Evolutionary conservation across 75 land plant species (phyloP).

Genomic region (Pinus taeda): DNA sequence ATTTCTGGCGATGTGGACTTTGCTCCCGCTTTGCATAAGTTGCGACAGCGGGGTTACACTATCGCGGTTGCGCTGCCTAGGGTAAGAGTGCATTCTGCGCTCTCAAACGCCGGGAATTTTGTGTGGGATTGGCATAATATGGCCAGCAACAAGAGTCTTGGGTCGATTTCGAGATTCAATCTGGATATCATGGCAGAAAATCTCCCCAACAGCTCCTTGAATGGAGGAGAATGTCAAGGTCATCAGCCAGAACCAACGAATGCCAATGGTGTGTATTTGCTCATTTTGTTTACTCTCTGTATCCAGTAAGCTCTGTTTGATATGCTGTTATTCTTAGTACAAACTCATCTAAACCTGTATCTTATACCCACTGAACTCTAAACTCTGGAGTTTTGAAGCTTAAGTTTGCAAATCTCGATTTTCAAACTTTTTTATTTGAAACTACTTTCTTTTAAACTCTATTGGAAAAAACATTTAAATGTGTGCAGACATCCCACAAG

Average conservation of each 20-base stretch:
- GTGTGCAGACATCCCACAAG: no score
- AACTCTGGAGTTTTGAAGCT: no score
- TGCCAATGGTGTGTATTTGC: constrained; percentile 20
- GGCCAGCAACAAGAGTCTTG: constrained; percentile 67
- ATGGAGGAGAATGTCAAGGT: constrained; percentile 42
- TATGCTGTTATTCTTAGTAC: neutral
- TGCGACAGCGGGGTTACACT: constrained; percentile 84
- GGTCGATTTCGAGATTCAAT: constrained; percentile 25
- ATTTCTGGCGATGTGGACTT: constrained; percentile 92
- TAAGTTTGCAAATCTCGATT: no score
- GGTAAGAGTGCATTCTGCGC: constrained; percentile 60
- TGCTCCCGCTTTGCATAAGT: constrained; percentile 83
- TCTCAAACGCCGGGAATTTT: constrained; percentile 68
- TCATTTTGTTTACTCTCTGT: neutral
- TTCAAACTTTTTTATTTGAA: no score
- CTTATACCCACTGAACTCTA: no score
- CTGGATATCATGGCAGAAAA: constrained; percentile 10
- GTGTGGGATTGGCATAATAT: constrained; percentile 93
- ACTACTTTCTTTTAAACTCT: no score
- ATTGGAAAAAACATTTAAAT: no score
- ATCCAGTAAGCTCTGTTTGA: neutral
- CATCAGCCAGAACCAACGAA: constrained; percentile 22
- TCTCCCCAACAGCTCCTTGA: constrained; percentile 16
- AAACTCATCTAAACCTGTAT: neutral
- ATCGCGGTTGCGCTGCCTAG: constrained; percentile 75